Evolutionary conservation across 2,329 filamentous ascomycete genomes (phyloP).

Genomic region (Colletotrichum ledebouriae): DNA sequence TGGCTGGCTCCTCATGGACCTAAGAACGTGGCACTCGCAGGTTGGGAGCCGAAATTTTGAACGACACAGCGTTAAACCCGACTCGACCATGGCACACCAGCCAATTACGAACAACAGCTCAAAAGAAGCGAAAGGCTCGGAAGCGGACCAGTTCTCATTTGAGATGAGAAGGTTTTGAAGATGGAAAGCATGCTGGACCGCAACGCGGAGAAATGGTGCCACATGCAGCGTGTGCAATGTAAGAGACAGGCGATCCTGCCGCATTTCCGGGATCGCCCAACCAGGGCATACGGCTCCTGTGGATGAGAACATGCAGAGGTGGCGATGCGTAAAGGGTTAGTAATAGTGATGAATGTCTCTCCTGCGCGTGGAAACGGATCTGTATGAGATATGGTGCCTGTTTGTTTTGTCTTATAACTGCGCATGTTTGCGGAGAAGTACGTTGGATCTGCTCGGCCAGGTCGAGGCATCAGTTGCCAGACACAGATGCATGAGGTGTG

Average conservation of each 20-base stretch:
- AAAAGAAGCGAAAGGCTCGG: neutral
- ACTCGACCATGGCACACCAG: conserved; percentile 5
- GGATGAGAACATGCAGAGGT: neutral
- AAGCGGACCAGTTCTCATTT: no score
- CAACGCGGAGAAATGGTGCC: conserved; percentile 5
- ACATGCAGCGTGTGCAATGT: neutral
- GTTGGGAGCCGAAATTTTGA: conserved; percentile 10
- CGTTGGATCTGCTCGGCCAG: neutral
- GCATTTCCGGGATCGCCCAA: neutral
- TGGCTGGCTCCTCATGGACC: conserved; percentile 3
- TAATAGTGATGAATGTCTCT: neutral
- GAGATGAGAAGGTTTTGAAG: conserved; percentile 13
- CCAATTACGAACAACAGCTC: conserved; percentile 2
- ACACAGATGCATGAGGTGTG: neutral
- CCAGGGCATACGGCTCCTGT: neutral
- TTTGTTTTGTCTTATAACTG: conserved; percentile 11
- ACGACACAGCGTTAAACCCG: conserved; percentile 18
- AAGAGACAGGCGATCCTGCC: neutral
- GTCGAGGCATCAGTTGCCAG: conserved; percentile 10
- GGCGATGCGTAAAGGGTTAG: neutral
- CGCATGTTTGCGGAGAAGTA: conserved; percentile 26
- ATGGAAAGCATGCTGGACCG: conserved; percentile 10
- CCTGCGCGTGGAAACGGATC: conserved; percentile 6
- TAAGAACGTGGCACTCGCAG: conserved; percentile 28
- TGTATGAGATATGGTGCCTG: conserved; percentile 9